phyloP scores from a whole-genome alignment of 805 yeast species.

The Nakazawaea wyomingensis region DNA sequence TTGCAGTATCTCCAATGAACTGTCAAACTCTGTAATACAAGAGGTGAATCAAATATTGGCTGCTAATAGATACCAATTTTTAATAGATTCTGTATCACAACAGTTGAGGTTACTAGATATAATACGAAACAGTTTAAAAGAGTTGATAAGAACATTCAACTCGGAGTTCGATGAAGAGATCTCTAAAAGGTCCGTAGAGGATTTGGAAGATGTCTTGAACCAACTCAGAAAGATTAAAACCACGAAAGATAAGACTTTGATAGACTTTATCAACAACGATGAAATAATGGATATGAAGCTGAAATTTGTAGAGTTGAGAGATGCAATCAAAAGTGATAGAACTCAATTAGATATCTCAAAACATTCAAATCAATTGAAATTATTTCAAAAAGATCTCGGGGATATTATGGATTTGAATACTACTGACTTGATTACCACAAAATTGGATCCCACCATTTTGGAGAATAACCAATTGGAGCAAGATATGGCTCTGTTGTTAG shows the following conservation, averaged over 20 bases:
- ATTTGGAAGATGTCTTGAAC: conserved; percentile 27
- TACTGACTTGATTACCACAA: conserved; percentile 20
- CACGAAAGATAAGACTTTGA: conserved; percentile 21
- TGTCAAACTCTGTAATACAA: background rate
- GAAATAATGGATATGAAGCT: conserved; percentile 28
- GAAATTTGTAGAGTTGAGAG: conserved; percentile 25
- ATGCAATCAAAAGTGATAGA: conserved; percentile 26
- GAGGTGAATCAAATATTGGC: conserved; percentile 5
- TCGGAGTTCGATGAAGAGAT: conserved; percentile 18
- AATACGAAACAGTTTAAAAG: conserved; percentile 23
- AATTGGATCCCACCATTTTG: conserved; percentile 18
- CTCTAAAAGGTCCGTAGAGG: conserved; percentile 24
- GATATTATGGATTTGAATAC: conserved; percentile 15
- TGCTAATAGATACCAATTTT: conserved; percentile 5
- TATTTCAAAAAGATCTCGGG: conserved; percentile 9
- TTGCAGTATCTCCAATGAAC: background rate
- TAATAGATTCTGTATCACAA: conserved; percentile 34
- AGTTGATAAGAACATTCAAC: conserved; percentile 25
- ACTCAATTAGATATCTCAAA: conserved; percentile 21
- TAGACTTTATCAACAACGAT: conserved; percentile 43
- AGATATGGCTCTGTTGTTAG: conserved; percentile 65
- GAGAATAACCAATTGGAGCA: conserved; percentile 48
- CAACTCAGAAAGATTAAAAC: conserved; percentile 29
- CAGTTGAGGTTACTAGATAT: conserved; percentile 40
- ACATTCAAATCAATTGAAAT: conserved; percentile 14